These are phyloP conservation scores for Camellia lanceoleosa DNA, from an alignment of 148 eudicot genomes.

Conservation along the genomic window DNA sequence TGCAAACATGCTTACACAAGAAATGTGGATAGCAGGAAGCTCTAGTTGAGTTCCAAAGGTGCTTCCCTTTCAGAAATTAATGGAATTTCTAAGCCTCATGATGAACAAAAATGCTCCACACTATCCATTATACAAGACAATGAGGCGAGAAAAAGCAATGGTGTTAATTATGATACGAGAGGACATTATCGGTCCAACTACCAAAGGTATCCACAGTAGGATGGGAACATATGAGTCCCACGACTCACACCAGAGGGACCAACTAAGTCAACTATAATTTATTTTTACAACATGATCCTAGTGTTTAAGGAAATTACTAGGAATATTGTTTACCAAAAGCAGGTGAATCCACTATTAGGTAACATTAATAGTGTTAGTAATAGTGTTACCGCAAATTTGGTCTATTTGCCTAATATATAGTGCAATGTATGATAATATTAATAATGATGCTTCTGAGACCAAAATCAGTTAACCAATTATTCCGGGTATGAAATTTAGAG, in stretches of 20 bases:
- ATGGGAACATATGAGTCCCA: background rate
- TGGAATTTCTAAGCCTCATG: background rate
- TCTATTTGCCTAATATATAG: background rate
- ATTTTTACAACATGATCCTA: background rate
- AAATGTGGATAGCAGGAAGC: background rate
- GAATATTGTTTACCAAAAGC: background rate
- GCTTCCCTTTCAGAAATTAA: background rate
- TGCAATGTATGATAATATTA: too few relatives aligned
- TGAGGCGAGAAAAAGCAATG: background rate
- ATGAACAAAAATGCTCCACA: background rate
- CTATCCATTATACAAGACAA: background rate
- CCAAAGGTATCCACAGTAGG: background rate
- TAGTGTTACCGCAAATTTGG: background rate
- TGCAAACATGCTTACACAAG: background rate
- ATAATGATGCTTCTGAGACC: background rate
- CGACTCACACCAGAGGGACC: background rate
- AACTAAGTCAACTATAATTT: background rate
- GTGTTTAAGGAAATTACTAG: background rate
- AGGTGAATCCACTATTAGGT: background rate
- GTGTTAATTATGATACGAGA: background rate
- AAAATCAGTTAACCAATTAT: background rate
- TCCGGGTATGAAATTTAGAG: background rate
- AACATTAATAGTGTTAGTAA: background rate
- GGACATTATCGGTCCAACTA: background rate
- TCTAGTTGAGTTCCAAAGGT: background rate